Conservation (phyloP, 192 early-diverging fungal species). For the Backusella psychrophila region DNA sequence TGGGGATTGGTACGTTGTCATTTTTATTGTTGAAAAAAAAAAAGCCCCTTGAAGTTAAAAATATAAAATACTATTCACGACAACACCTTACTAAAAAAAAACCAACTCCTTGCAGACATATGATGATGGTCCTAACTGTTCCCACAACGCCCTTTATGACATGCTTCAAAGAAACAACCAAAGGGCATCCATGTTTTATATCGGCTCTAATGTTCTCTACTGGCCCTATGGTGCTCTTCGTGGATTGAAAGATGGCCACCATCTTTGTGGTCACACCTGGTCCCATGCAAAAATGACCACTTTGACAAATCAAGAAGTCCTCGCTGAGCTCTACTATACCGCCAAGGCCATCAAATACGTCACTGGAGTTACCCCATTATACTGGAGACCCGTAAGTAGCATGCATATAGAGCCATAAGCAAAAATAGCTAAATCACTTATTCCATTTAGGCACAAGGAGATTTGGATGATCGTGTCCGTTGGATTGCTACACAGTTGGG, state of each 20-base stretch:
- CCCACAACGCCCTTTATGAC: constrained; percentile 42
- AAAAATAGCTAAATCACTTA: not conserved
- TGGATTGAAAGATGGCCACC: constrained; percentile 53
- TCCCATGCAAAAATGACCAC: constrained; percentile 53
- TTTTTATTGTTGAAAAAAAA: not conserved
- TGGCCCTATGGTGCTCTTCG: constrained; percentile 41
- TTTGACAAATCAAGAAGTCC: constrained; percentile 42
- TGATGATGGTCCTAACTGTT: constrained; percentile 62
- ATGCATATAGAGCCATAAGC: not conserved
- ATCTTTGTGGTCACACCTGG: constrained; percentile 63
- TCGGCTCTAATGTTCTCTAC: constrained; percentile 56
- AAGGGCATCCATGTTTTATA: constrained; percentile 62
- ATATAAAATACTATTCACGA: not conserved
- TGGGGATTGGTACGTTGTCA: constrained; percentile 35
- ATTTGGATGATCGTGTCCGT: constrained; percentile 60
- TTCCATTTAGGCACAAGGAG: constrained; percentile 42
- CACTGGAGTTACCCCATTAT: constrained; percentile 37
- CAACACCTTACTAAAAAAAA: constrained; percentile 3
- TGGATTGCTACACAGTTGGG: constrained; percentile 47
- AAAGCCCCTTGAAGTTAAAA: not conserved
- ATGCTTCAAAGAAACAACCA: constrained; percentile 42
- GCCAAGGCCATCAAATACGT: constrained; percentile 43
- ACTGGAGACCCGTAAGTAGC: constrained; percentile 35
- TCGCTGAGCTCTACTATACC: constrained; percentile 55
- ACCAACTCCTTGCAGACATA: constrained; percentile 37